phyloP scores from a whole-genome alignment of 2,329 filamentous ascomycete species.

The Amylocarpus encephaloides region DNA sequence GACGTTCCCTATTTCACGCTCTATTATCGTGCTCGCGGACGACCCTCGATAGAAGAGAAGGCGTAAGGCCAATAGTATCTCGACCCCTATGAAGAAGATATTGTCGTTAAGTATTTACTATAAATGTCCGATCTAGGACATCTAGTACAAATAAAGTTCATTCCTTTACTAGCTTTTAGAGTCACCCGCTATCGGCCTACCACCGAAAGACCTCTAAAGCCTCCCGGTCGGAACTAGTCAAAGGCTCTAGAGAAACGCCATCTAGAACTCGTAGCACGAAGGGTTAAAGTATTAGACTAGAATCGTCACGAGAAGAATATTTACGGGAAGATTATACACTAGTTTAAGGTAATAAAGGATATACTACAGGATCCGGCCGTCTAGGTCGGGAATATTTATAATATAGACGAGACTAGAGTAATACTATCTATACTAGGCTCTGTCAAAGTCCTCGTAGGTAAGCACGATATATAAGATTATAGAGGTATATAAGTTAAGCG shows the following conservation, averaged over 20 bases:
- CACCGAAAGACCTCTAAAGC: constrained; percentile 2
- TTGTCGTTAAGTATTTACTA: constrained; percentile 8
- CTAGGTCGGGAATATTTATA: background rate
- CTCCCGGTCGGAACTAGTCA: background rate
- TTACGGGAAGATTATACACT: constrained; percentile 27
- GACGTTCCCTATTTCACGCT: constrained; percentile 8
- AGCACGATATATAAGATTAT: background rate
- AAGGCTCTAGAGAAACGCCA: background rate
- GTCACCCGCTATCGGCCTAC: constrained; percentile 7
- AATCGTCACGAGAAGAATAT: constrained; percentile 10
- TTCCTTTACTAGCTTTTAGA: constrained; percentile 8
- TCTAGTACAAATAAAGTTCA: constrained; percentile 8
- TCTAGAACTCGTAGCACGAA: background rate
- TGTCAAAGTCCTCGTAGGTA: constrained; percentile 30
- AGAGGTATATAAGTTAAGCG: background rate
- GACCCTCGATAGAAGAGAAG: constrained; percentile 6
- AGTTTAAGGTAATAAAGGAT: constrained; percentile 1
- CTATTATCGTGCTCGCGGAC: constrained; percentile 8
- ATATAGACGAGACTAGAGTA: constrained; percentile 26
- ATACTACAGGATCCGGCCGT: background rate
- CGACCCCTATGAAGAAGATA: background rate
- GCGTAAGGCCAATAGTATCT: constrained; percentile 3
- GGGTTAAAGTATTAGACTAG: background rate
- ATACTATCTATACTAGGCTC: constrained; percentile 27
- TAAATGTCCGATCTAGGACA: constrained; percentile 17